Conservation (phyloP, 805 yeast genomes). For the Kodamaea laetipori region DNA sequence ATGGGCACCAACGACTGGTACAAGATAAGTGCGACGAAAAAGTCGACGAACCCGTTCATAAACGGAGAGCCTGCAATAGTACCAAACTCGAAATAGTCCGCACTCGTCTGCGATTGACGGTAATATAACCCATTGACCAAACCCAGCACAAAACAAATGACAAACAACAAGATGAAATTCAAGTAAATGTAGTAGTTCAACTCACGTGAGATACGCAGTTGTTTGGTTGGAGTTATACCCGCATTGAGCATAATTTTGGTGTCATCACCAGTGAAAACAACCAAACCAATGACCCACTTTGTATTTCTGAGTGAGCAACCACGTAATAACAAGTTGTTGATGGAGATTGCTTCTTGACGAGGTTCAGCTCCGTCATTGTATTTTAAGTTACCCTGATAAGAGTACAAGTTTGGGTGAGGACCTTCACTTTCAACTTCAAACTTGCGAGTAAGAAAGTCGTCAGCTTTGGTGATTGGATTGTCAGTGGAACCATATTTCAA, state of each 20-base stretch:
- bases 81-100: constrained; percentile 60
- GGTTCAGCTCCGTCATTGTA: constrained; percentile 19
- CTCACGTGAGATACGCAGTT: constrained; percentile 63
- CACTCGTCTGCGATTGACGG: constrained; percentile 43
- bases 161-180: constrained; percentile 62
- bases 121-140: constrained; percentile 69
- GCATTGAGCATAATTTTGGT: constrained; percentile 78
- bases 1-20: constrained; percentile 81
- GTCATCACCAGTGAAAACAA: constrained; percentile 75
- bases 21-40: constrained; percentile 71
- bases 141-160: constrained; percentile 69
- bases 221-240: constrained; percentile 76
- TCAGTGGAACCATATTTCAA: constrained; percentile 59
- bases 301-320: constrained; percentile 77
- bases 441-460: constrained; percentile 41
- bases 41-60: constrained; percentile 64
- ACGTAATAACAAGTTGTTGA: constrained; percentile 65
- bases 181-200: constrained; percentile 65
- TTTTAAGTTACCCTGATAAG: constrained; percentile 68
- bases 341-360: constrained; percentile 58
- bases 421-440: constrained; percentile 83
- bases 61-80: constrained; percentile 62
- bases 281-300: constrained; percentile 73
- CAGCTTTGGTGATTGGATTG: constrained; percentile 41
- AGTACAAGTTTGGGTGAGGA: constrained; percentile 76